phyloP scores from a whole-genome alignment of 169 alveolate species.

The Blepharisma undulans region DNA sequence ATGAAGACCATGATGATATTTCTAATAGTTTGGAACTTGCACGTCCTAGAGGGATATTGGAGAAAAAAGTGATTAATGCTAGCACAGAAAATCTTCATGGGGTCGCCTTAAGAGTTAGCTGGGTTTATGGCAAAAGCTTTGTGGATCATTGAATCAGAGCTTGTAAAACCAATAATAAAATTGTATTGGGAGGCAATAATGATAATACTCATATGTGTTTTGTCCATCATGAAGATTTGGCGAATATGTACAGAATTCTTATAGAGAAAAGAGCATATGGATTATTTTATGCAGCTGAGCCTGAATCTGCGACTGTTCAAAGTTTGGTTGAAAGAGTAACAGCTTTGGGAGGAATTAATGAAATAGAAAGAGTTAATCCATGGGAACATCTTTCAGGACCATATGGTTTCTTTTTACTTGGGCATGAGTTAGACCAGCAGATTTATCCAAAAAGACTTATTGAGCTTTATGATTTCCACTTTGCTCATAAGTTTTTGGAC shows the following conservation, averaged over 20 bases:
- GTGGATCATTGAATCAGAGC: neutral
- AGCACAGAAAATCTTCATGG: neutral
- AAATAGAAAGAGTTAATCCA: neutral
- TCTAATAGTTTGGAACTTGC: neutral
- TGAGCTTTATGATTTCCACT: too few relatives aligned
- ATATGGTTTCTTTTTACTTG: neutral
- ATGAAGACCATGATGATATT: neutral
- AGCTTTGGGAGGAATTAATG: neutral
- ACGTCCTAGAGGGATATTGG: too few relatives aligned
- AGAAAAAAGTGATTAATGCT: neutral
- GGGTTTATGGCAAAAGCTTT: neutral
- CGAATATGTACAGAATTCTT: neutral
- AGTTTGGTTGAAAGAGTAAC: neutral
- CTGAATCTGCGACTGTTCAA: neutral
- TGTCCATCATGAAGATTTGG: neutral
- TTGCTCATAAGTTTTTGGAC: too few relatives aligned
- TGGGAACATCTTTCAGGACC: neutral
- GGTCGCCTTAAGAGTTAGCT: neutral
- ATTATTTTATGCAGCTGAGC: neutral
- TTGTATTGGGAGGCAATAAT: neutral
- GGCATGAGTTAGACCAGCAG: neutral
- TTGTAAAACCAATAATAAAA: neutral
- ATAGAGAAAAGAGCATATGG: neutral
- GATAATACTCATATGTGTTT: neutral
- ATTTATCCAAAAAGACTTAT: too few relatives aligned